Conservation (phyloP, 2,329 filamentous ascomycete species). For the Cytospora mali region DNA sequence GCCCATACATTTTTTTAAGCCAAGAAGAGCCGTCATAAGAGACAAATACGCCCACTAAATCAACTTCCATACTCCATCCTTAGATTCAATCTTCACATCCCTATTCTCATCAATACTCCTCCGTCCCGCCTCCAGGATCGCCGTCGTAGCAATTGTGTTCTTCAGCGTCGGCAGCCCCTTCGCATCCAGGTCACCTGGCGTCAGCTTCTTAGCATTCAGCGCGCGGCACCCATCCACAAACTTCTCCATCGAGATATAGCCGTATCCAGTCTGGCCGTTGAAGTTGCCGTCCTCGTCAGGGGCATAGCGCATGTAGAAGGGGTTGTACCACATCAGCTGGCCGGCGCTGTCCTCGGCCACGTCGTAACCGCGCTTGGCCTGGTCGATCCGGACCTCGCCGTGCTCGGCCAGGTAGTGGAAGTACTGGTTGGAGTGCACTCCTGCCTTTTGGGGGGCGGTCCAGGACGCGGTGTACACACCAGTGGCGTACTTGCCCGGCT, state of each 20-base stretch:
- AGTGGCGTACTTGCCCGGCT: conserved; percentile 72
- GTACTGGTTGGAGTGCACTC: conserved; percentile 96
- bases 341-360: conserved; percentile 78
- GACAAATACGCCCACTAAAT: conserved; percentile 39
- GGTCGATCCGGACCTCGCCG: conserved; percentile 87
- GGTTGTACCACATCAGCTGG: conserved; percentile 84
- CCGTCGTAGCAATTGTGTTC: conserved; percentile 90
- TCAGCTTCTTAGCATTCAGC: conserved; percentile 73
- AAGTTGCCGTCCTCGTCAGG: conserved; percentile 96
- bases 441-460: conserved; percentile 90
- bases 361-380: conserved; percentile 93
- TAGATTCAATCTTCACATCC: conserved; percentile 72
- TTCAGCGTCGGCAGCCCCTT: conserved; percentile 81
- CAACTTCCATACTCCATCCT: conserved; percentile 69
- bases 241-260: conserved; percentile 94
- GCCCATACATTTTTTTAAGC: neutral
- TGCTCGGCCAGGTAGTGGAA: conserved; percentile 89
- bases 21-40: neutral
- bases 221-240: conserved; percentile 85
- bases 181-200: conserved; percentile 74
- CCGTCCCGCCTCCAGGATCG: conserved; percentile 85
- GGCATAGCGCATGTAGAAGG: conserved; percentile 94
- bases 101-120: conserved; percentile 82
- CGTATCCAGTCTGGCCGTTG: conserved; percentile 86
- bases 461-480: conserved; percentile 93